Base-by-base conservation (phyloP, 2,329 filamentous ascomycete species). In the Ceratocystis diversiconidia region DNA sequence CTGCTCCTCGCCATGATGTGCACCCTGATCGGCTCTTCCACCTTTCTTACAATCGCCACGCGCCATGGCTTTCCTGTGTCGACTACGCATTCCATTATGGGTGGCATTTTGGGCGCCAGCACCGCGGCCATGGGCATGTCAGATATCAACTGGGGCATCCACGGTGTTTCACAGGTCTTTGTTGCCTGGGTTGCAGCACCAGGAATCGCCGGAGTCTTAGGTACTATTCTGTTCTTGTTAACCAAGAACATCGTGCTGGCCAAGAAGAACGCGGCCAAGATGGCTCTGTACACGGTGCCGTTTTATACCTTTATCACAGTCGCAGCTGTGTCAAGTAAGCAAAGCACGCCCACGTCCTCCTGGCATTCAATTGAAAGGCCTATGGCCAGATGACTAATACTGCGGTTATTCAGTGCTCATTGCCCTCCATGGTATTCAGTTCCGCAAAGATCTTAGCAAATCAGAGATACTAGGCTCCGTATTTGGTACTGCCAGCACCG, bases 1-100 rank as follows among this genome's bases (percentile, higher is more conserved):
- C 78, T 82, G 28, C 77, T 82, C 72, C 72, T 82, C 55, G 79
- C 74, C 66, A 83, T 84, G 78, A 78, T 80, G 69, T 82, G 80
- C 69, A 79, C 80, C 36, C 75, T 82, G 64, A 70, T 82, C 57
- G 78, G 76, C 3, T 81, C 76, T 0, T 79, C 79, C 0, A 70
- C 77, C n/a, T 83, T 80, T 68, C 75, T 83, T 15, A 82, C 79
- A 1, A 69, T 80, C 60, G 80, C 80, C 1, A 83, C 80, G 1
- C 72, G 75, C 6, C 74, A 79, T 61, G 80, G 79, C 61, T 73
- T 82, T 67, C 81, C 81, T 1, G 78, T 83, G 3, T 80, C 79
- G 2, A 82, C 81, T 1, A 83, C 81, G 0, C 79, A 82, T 70
- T 79, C 77, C 64, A 76, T 81, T 48, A 77, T 81, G 48, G 79